Evolutionary conservation across 2,329 filamentous ascomycete species (phyloP).

Genomic region (Aspergillus pseudoterreus): DNA sequence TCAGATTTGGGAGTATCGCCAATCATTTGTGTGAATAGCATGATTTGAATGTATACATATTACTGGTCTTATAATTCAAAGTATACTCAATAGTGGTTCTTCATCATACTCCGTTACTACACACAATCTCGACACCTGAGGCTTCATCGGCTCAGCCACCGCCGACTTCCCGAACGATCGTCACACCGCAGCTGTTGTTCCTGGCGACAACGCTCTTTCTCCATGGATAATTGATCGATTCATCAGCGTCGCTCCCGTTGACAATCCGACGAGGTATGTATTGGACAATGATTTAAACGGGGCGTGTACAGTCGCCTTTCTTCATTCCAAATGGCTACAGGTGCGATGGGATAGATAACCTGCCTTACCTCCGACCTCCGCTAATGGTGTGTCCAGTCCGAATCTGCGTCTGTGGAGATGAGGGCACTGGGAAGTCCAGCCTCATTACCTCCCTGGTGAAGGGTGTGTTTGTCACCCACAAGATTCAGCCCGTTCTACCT

Average conservation of each 20-base stretch:
- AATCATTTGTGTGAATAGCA: background rate
- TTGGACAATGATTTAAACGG: conserved; percentile 12
- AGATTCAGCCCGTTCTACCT: conserved; percentile 90
- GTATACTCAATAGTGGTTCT: no score
- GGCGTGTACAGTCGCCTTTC: conserved; percentile 3
- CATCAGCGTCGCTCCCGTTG: background rate
- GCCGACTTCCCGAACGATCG: conserved; percentile 14
- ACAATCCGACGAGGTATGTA: background rate
- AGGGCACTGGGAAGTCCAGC: conserved; percentile 90
- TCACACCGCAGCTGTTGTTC: background rate
- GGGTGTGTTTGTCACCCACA: conserved; percentile 91
- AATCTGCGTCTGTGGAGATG: conserved; percentile 94
- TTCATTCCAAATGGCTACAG: conserved; percentile 21
- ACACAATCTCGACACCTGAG: conserved; percentile 9
- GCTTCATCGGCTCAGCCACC: conserved; percentile 16
- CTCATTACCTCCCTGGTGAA: conserved; percentile 95
- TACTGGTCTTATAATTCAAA: no score
- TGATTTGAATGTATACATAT: background rate
- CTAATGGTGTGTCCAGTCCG: conserved; percentile 56
- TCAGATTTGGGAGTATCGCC: background rate
- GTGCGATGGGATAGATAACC: conserved; percentile 10
- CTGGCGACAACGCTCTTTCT: background rate
- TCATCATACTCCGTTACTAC: no score
- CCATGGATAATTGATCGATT: background rate
- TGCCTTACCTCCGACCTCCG: background rate